Percentiles rank a stretch among this genome's conserved stretches.
Conservation (phyloP, 2,329 filamentous ascomycete genomes). For the Fusarium aywerte region DNA sequence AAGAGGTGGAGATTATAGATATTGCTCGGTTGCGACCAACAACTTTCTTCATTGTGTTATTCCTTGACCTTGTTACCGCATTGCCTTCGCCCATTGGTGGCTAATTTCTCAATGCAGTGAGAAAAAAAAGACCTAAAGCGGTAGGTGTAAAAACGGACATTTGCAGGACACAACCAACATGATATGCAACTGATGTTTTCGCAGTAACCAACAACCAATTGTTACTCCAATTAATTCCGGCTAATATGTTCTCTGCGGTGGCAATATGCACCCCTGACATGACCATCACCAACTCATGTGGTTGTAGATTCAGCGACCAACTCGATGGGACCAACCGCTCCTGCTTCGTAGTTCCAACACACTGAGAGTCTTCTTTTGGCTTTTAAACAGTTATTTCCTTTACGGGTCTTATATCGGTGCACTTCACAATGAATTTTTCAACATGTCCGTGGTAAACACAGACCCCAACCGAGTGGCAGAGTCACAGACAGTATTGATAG, state of each 20-base stretch:
- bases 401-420: too few relatives aligned
- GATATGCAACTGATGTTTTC: too few relatives aligned
- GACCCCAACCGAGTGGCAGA: background rate
- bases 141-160: background rate
- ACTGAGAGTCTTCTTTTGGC: too few relatives aligned
- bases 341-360: too few relatives aligned
- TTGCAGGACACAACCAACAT: too few relatives aligned
- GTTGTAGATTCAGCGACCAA: too few relatives aligned
- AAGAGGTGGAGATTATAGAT: too few relatives aligned
- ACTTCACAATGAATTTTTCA: background rate
- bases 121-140: background rate
- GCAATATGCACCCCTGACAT: too few relatives aligned
- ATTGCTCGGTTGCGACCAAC: background rate
- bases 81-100: too few relatives aligned
- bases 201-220: background rate
- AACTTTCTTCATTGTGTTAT: background rate
- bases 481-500: background rate
- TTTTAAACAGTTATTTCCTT: too few relatives aligned
- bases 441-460: background rate
- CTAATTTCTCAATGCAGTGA: background rate
- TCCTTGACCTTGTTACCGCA: too few relatives aligned
- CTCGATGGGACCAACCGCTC: background rate
- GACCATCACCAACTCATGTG: background rate
- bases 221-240: background rate
- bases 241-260: background rate